A percentile compares a stretch with the other conserved stretches of the same genome.
These are phyloP conservation scores for Lachancea sp. DNA, from an alignment of 805 yeast species.

Conservation along the genomic window DNA sequence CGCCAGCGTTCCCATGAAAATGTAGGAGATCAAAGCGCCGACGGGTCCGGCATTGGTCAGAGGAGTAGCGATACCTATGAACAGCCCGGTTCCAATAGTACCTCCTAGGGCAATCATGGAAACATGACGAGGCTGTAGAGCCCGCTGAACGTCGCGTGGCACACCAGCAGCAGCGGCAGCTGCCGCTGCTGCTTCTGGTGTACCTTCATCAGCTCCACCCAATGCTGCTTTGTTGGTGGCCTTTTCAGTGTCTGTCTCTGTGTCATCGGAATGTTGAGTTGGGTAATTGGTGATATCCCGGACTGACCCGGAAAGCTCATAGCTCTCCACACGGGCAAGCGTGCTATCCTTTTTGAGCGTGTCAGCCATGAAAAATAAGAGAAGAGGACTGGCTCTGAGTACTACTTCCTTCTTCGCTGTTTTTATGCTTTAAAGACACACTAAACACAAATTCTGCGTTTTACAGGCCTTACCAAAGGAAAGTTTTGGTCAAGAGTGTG, in stretches of 20 bases:
- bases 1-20: slow-evolving; percentile 61
- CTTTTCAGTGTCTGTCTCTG: neutral
- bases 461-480: no score
- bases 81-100: slow-evolving; percentile 73
- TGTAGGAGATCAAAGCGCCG: slow-evolving; percentile 54
- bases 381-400: no score
- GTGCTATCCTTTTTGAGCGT: neutral
- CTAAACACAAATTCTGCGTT: no score
- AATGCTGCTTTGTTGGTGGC: no score
- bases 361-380: neutral
- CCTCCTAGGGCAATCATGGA: slow-evolving; percentile 77
- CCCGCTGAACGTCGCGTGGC: slow-evolving; percentile 34
- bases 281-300: neutral
- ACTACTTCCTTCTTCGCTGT: no score
- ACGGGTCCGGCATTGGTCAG: slow-evolving; percentile 61
- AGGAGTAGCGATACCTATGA: slow-evolving; percentile 57
- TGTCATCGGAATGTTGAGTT: neutral
- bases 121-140: slow-evolving; percentile 59
- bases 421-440: no score
- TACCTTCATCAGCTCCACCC: no score
- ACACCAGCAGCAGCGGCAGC: no score
- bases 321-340: neutral
- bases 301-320: neutral
- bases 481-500: no score
- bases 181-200: no score